Evolutionary conservation across 1,139 yeast genomes (phyloP).

Genomic region (Sporopachydermia cereana): DNA sequence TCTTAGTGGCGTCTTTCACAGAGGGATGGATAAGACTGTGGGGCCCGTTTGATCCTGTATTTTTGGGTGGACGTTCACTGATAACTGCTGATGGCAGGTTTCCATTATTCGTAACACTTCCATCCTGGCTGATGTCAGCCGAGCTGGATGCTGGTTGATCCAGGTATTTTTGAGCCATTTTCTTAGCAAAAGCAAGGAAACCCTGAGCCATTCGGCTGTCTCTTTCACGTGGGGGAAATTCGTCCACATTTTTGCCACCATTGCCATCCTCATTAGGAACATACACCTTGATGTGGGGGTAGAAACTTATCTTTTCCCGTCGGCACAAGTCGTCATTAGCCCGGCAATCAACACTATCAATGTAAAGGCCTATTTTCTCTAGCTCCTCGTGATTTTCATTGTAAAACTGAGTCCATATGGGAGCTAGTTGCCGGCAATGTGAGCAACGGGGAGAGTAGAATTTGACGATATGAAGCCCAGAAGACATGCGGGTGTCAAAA

Average conservation of each 20-base stretch:
- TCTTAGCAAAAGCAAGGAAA: neutral
- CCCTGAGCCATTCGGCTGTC: neutral
- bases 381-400: conserved; percentile 31
- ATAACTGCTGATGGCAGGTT: too few species aligned
- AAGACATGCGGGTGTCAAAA: conserved; percentile 35
- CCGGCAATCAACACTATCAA: conserved; percentile 33
- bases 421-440: conserved; percentile 59
- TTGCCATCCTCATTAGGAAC: conserved; percentile 37
- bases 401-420: conserved; percentile 52
- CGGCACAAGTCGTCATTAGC: conserved; percentile 64
- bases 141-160: neutral
- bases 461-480: conserved; percentile 46
- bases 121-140: neutral
- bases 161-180: neutral
- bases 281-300: conserved; percentile 52
- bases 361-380: conserved; percentile 16
- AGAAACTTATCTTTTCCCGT: conserved; percentile 45
- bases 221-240: neutral
- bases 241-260: conserved; percentile 22
- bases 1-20: neutral
- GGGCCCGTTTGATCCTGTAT: neutral
- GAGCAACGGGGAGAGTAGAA: conserved; percentile 60
- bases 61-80: too few species aligned
- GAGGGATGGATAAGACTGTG: neutral
- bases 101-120: neutral